Evolutionary conservation across 1,284 basidiomycete species (phyloP).

Genomic region (Volvariella surrecta): DNA sequence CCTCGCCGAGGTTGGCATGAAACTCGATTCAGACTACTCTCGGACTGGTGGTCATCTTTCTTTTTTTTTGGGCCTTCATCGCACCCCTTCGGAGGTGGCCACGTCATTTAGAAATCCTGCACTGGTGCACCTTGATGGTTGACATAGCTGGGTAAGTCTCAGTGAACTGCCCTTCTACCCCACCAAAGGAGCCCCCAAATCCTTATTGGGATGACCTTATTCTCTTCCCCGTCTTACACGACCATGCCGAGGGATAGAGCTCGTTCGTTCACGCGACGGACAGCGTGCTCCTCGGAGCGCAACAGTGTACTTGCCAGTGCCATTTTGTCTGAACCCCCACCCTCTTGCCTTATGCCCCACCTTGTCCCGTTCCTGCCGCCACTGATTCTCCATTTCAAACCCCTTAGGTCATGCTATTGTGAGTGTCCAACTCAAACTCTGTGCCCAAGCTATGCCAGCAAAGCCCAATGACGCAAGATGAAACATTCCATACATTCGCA

Average conservation of each 20-base stretch:
- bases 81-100: too few species aligned
- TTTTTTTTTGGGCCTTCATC: too few species aligned
- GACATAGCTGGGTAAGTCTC: too few species aligned
- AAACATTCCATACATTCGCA: slow-evolving; percentile 65
- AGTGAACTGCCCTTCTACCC: too few species aligned
- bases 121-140: too few species aligned
- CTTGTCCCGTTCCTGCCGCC: neutral
- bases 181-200: too few species aligned
- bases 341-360: slow-evolving; percentile 6
- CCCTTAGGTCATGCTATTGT: neutral
- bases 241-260: slow-evolving; percentile 68
- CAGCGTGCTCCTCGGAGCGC: slow-evolving; percentile 48
- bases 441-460: too few species aligned
- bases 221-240: slow-evolving; percentile 83
- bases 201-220: slow-evolving; percentile 54
- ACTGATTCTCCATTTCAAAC: neutral
- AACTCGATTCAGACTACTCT: too few species aligned
- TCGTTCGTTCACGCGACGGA: slow-evolving; percentile 66
- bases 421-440: too few species aligned
- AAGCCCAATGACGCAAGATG: slow-evolving; percentile 13
- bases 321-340: slow-evolving; percentile 57
- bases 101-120: too few species aligned
- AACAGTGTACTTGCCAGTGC: slow-evolving; percentile 80
- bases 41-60: too few species aligned
- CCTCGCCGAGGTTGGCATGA: too few species aligned